Evolutionary conservation across 495 filamentous ascomycete species (phyloP), one percentile per base, ranked within the genome.

Genomic region (Rhypophila decipiens): DNA sequence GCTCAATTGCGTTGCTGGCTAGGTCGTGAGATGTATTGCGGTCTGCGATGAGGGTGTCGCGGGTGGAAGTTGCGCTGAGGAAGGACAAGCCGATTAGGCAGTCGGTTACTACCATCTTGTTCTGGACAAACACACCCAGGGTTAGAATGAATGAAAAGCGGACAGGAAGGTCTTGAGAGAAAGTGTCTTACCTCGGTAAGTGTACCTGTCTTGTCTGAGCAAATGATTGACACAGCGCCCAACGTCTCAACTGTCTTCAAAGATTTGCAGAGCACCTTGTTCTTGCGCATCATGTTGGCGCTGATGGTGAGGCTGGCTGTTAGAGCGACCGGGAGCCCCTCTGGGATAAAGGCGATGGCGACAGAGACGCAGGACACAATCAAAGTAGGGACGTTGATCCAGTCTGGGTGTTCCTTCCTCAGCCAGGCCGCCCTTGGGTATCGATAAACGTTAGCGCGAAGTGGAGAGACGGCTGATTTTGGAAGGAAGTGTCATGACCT

Each of bases 141-240:
- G 17, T 11, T 11, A 5, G 31, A 35, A 35, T 35, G 12, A 15
- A 11, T 35, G 12, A 15, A 12, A 11, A 2, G 17, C 31, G 5
- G 17, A 35, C 12, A 15, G 12, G 31, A 15, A 11, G 12, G 31
- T 12, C 12, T 35, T 35, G 31, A 35, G 67, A 46, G 77, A 67
- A 78, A 82, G 80, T 50, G 76, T 74, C 39, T 77, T 77, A n/a
- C n/a, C 50, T 76, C 73, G n/a, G 78, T 82, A 19, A 82, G 58
- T 3, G 78, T 84, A 22, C 80, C 80, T 4, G 80, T 84, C 58
- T 84, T 84, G 63, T 84, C 80, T 13, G 80, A 57, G 7, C 65
- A 34, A 22, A 67, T 36, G 9, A 67, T 24, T n/a, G 49, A 52
- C 31, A 58, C 50, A 39, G 48, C 49, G 15, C 56, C 56, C 2